phyloP scores from a whole-genome alignment of 2,329 filamentous ascomycete genomes.

The Fusarium domesticum region DNA sequence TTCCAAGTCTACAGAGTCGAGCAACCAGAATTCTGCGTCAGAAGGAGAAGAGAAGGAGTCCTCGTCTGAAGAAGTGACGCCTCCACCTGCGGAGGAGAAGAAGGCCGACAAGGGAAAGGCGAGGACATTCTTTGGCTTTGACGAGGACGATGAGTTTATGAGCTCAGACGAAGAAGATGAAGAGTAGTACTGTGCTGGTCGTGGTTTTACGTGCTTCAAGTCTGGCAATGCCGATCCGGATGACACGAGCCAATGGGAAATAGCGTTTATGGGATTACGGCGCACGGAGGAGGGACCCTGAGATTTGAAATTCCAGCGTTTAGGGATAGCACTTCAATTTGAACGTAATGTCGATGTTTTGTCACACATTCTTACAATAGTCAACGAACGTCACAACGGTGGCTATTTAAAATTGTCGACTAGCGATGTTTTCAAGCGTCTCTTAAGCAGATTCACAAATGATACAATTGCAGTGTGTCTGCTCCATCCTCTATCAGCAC shows the following conservation, averaged over 20 bases:
- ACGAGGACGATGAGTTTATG: constrained; percentile 75
- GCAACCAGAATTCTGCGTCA: constrained; percentile 27
- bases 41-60: constrained; percentile 41
- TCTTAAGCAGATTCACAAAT: constrained; percentile 34
- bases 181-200: constrained; percentile 8
- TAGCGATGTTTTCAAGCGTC: constrained; percentile 21
- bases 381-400: constrained; percentile 11
- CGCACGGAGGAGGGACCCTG: constrained; percentile 15
- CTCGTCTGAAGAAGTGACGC: constrained; percentile 48
- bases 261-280: constrained; percentile 24
- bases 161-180: constrained; percentile 60
- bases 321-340: constrained; percentile 14
- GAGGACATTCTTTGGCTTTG: constrained; percentile 68
- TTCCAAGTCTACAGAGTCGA: constrained; percentile 41
- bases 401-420: constrained; percentile 9
- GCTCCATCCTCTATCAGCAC: constrained; percentile 32
- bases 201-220: neutral
- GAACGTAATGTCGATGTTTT: constrained; percentile 21
- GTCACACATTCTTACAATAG: constrained; percentile 2
- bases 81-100: constrained; percentile 44
- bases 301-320: constrained; percentile 18
- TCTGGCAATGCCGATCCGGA: constrained; percentile 1
- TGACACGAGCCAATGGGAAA: constrained; percentile 20
- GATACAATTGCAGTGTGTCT: constrained; percentile 39
- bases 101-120: constrained; percentile 39